These are phyloP conservation scores for Zygosaccharomyces pseudorouxii DNA, from an alignment of 805 yeast genomes.

Conservation along the genomic window DNA sequence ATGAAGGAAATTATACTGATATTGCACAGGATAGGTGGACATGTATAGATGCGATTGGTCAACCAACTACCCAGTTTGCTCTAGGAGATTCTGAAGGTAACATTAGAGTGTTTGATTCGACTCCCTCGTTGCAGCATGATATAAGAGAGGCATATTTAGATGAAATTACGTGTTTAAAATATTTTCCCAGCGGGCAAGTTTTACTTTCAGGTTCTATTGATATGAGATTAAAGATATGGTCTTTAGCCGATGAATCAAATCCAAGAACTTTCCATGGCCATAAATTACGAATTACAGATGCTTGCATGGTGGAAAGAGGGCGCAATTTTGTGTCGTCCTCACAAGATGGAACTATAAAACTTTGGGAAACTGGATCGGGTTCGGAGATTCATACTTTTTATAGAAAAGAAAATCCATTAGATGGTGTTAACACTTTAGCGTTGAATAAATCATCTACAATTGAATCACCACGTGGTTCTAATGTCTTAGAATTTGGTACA, in stretches of 20 bases:
- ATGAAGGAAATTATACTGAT: conserved; percentile 9
- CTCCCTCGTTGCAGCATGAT: conserved; percentile 14
- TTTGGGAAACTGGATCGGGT: conserved; percentile 72
- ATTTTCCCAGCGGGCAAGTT: conserved; percentile 66
- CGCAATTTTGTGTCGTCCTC: conserved; percentile 58
- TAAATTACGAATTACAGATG: conserved; percentile 43
- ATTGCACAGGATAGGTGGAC: conserved; percentile 24
- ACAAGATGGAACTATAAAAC: conserved; percentile 48
- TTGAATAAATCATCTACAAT: conserved; percentile 1
- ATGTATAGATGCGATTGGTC: conserved; percentile 35
- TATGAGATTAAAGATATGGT: conserved; percentile 59
- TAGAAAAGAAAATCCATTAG: conserved; percentile 35
- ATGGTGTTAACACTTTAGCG: conserved; percentile 35
- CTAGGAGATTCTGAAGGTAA: conserved; percentile 38
- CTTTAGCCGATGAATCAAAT: conserved; percentile 41
- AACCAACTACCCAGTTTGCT: conserved; percentile 23
- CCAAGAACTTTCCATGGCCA: conserved; percentile 53
- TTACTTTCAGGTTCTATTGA: conserved; percentile 57
- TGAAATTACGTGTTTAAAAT: conserved; percentile 41
- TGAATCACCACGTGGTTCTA: conserved; percentile 10
- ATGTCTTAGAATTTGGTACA: conserved; percentile 47
- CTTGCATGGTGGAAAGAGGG: conserved; percentile 57
- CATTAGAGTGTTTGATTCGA: conserved; percentile 23
- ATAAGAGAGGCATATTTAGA: conserved; percentile 45
- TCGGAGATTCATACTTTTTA: conserved; percentile 39